phyloP scores from a whole-genome alignment of 2,329 filamentous ascomycete genomes.

The Fusarium pseudonygamai region DNA sequence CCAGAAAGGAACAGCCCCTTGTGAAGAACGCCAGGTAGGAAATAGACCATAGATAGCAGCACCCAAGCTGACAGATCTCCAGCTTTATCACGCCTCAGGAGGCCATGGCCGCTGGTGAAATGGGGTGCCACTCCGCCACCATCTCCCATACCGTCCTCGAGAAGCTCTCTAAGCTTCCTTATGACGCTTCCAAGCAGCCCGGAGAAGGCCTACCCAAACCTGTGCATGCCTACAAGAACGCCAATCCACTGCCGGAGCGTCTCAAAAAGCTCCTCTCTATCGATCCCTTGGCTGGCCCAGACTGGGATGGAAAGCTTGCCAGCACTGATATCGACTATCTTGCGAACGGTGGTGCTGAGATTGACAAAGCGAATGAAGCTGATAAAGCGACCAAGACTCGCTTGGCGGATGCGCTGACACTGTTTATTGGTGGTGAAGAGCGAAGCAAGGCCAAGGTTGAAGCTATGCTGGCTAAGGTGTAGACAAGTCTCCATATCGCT shows the following conservation, averaged over 20 bases:
- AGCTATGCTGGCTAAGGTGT: conserved; percentile 29
- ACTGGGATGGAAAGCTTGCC: conserved; percentile 52
- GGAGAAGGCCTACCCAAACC: conserved; percentile 53
- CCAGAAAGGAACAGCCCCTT: conserved; percentile 58
- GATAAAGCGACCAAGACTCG: conserved; percentile 51
- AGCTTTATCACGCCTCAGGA: conserved; percentile 56
- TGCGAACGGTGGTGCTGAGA: conserved; percentile 53
- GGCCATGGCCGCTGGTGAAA: conserved; percentile 57
- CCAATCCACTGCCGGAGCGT: conserved; percentile 46
- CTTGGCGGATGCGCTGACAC: conserved; percentile 50
- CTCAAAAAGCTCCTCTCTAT: conserved; percentile 48
- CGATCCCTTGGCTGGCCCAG: conserved; percentile 52
- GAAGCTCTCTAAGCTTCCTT: conserved; percentile 51
- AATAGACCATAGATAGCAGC: no score
- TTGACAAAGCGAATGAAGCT: conserved; percentile 54
- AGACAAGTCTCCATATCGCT: background rate
- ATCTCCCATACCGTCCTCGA: conserved; percentile 53
- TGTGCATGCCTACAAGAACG: conserved; percentile 50
- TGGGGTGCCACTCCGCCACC: conserved; percentile 58
- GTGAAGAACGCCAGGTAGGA: conserved; percentile 59
- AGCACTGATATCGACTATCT: conserved; percentile 57
- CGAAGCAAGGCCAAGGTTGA: conserved; percentile 52
- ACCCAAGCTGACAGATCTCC: background rate
- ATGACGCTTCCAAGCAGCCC: conserved; percentile 50
- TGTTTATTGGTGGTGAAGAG: conserved; percentile 53